Percentiles rank a stretch among this genome's conserved stretches.
These are phyloP conservation scores for Oryza nivara DNA, from an alignment of 176 grass and related monocot species.

Conservation along the genomic window DNA sequence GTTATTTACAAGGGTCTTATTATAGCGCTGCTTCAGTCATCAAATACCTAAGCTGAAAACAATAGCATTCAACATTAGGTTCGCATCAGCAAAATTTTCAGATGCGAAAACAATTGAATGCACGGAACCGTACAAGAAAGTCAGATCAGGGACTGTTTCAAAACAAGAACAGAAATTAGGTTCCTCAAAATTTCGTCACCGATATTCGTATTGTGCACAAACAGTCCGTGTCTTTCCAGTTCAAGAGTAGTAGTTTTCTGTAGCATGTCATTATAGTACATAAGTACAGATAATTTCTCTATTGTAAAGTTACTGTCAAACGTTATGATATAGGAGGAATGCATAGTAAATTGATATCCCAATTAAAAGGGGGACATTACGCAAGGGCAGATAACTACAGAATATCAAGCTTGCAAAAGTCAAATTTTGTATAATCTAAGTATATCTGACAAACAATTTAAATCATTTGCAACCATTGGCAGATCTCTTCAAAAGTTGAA, in stretches of 20 bases:
- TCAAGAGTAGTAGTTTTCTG: neutral
- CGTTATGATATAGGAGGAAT: neutral
- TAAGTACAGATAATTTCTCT: neutral
- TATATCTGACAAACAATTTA: neutral
- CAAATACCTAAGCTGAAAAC: neutral
- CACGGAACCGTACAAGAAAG: slow-evolving; percentile 39
- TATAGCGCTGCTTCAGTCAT: neutral
- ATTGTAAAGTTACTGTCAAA: neutral
- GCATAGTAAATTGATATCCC: neutral
- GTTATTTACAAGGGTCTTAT: neutral
- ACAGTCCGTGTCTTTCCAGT: neutral
- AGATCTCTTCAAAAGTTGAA: neutral
- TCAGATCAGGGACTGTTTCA: slow-evolving; percentile 18
- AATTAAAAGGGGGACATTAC: neutral
- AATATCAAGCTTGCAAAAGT: neutral
- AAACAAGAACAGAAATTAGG: neutral
- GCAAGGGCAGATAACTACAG: neutral
- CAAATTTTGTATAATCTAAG: neutral
- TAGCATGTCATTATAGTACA: neutral
- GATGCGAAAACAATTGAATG: neutral
- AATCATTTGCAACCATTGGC: neutral
- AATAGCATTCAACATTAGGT: neutral
- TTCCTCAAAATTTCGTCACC: slow-evolving; percentile 11
- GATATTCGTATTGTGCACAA: neutral
- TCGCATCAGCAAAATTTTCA: slow-evolving; percentile 8